phyloP scores from a whole-genome alignment of 495 filamentous ascomycete genomes.

The Bathelium albidoporum region DNA sequence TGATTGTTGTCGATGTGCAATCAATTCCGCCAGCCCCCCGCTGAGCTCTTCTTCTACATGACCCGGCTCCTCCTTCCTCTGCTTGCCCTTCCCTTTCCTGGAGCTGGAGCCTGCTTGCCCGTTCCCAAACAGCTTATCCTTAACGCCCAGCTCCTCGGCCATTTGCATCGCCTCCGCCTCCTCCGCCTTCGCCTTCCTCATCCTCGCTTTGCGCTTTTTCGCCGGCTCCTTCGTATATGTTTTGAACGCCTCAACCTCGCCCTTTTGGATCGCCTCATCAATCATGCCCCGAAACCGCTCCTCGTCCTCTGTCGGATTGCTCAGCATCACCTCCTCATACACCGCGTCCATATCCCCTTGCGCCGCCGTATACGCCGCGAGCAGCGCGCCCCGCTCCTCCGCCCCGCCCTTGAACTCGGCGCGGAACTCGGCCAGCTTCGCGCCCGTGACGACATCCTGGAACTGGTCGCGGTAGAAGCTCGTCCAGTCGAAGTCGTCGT shows the following conservation, averaged over 20 bases:
- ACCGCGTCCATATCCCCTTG: slow-evolving; percentile 65
- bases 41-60: slow-evolving; percentile 29
- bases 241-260: slow-evolving; percentile 52
- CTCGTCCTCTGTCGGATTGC: slow-evolving; percentile 75
- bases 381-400: slow-evolving; percentile 66
- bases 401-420: slow-evolving; percentile 73
- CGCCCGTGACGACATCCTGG: slow-evolving; percentile 54
- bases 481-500: slow-evolving; percentile 78
- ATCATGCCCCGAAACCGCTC: slow-evolving; percentile 71
- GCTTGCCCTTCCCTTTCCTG: slow-evolving; percentile 26
- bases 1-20: slow-evolving; percentile 44
- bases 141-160: slow-evolving; percentile 56
- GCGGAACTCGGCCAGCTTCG: slow-evolving; percentile 62
- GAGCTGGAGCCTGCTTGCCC: slow-evolving; percentile 10
- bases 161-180: slow-evolving; percentile 64
- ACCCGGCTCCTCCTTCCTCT: slow-evolving; percentile 19
- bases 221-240: slow-evolving; percentile 59
- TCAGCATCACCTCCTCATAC: slow-evolving; percentile 77
- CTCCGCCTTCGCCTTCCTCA: slow-evolving; percentile 11
- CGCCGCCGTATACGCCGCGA: slow-evolving; percentile 59
- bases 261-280: slow-evolving; percentile 62
- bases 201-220: slow-evolving; percentile 13
- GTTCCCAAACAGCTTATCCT: slow-evolving; percentile 46
- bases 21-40: slow-evolving; percentile 46
- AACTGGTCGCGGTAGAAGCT: slow-evolving; percentile 80